Base-by-base conservation (phyloP, 495 filamentous ascomycete genomes). In the Aspergillus nidulans region DNA sequence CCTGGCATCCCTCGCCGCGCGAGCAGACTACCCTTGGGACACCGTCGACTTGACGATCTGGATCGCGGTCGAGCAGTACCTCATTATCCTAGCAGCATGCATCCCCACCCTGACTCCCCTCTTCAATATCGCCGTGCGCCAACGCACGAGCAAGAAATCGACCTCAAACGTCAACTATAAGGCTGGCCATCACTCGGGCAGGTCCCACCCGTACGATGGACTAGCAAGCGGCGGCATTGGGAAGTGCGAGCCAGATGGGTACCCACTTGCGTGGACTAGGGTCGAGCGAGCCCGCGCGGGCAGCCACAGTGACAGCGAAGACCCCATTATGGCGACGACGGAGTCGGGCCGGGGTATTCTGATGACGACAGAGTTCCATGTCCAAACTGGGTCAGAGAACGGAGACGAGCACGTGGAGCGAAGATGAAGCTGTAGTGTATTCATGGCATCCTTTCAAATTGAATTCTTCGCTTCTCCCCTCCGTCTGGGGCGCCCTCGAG, bases 41-140 rank as follows among this genome's bases (percentile, higher is more conserved):
- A 36, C 42, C 19, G 47, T 52, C 19, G 39, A 45, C 16, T 47
- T 57, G 1, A 43, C 54, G 2, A 45, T 45, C 41, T 57, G 54
- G 54, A 41, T 52, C 20, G 54, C 46, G 3, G 40, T 57, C 10
- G 54, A 57, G 38, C 54, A 57, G 20, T 57, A 57, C 36, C 47
- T 52, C 0, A 57, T 57, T 16, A 57, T 57, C 38, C 2, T 57
- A 1, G 54, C 54, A 0, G 54, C 54, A 6, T 57, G 54, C 39
- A 57, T 57, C 13, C 54, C 54, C 4, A 36, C 54, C 6, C 19
- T 57, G 19, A 57, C 54, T 1, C 54, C 54, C 0, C 41, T 57
- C 2, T 57, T 57, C 30, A 57, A 57, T 28, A 57, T 52, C 18
- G 40, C 38, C 36, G 41, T 57, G 0, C 39, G 41, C 26, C 24